Evolutionary conservation across 345 rosid genomes (phyloP).

Genomic region (Bruguiera gymnorhiza): DNA sequence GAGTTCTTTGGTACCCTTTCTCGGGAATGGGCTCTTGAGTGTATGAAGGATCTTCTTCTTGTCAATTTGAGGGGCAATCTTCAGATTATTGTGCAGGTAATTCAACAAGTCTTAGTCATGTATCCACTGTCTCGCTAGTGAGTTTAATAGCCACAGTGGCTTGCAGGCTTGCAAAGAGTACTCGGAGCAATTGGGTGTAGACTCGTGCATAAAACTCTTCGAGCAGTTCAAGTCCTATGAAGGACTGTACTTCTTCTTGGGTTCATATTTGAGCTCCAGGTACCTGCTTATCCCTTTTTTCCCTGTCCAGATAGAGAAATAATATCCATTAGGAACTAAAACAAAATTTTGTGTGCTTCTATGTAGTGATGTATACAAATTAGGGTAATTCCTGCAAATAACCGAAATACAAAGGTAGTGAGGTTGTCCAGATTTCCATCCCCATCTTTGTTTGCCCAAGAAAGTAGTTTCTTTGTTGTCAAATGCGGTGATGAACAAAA

Average conservation of each 20-base stretch:
- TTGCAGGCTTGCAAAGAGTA: constrained; percentile 93
- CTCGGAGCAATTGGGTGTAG: constrained; percentile 90
- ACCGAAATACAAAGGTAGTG: no score
- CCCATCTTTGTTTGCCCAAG: no score
- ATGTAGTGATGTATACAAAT: background rate
- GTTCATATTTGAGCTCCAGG: constrained; percentile 95
- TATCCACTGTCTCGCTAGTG: background rate
- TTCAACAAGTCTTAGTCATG: constrained; percentile 16
- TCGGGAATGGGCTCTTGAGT: constrained; percentile 94
- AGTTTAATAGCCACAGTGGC: background rate
- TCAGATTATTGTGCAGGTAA: constrained; percentile 93
- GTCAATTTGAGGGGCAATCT: constrained; percentile 89
- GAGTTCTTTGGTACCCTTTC: constrained; percentile 97
- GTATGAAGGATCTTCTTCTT: constrained; percentile 94
- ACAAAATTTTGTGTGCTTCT: background rate
- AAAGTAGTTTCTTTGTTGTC: background rate
- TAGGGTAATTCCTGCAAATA: background rate
- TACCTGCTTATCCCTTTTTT: background rate
- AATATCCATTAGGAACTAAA: background rate
- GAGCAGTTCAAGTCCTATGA: constrained; percentile 96
- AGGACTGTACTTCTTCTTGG: constrained; percentile 91
- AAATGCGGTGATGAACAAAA: background rate
- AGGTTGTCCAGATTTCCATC: no score
- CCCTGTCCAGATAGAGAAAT: background rate
- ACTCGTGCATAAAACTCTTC: constrained; percentile 84